Conservation (phyloP, 345 rosid genomes). For the Syzygium jambos region DNA sequence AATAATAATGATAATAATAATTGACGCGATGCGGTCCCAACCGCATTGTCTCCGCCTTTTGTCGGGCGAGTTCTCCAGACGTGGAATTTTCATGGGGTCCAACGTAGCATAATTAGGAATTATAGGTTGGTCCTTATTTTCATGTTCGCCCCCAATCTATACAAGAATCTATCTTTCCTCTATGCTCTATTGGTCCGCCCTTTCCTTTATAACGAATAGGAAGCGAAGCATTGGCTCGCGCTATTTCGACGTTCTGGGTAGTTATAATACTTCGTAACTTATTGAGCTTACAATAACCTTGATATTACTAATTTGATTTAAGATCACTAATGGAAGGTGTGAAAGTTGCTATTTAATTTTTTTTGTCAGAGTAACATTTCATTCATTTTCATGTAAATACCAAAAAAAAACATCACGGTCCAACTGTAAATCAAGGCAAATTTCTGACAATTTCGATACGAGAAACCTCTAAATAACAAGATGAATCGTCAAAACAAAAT, state of each 20-base stretch:
- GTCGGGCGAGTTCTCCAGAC: neutral
- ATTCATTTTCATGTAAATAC: too few relatives aligned
- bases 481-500: too few relatives aligned
- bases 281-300: neutral
- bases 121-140: neutral
- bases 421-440: too few relatives aligned
- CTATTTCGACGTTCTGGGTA: neutral
- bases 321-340: neutral
- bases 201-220: neutral
- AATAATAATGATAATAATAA: neutral
- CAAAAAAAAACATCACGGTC: too few relatives aligned
- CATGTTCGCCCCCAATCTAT: neutral
- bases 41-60: neutral
- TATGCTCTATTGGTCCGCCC: neutral
- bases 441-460: too few relatives aligned
- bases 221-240: neutral
- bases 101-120: neutral
- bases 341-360: neutral
- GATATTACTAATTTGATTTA: neutral
- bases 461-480: too few relatives aligned
- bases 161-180: neutral
- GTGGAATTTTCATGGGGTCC: neutral
- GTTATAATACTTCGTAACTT: neutral
- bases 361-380: too few relatives aligned
- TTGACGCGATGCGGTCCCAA: neutral